Evolutionary conservation across 345 rosid species (phyloP).

Genomic region (Salix udensis): DNA sequence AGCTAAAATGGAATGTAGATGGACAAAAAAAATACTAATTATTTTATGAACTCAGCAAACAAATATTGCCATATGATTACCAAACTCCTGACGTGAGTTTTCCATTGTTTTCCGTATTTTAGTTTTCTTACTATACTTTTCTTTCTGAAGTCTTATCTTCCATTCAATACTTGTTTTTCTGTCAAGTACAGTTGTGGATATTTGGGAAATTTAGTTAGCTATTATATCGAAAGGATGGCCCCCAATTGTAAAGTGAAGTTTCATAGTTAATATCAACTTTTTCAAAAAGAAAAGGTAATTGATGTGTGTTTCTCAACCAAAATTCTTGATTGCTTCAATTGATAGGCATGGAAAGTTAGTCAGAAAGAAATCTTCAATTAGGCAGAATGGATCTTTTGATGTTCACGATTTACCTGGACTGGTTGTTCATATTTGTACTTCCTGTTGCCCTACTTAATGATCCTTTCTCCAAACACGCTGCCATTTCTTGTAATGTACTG

Average conservation of each 20-base stretch:
- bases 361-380: not conserved
- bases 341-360: not conserved
- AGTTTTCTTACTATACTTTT: not conserved
- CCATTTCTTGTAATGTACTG: slow-evolving; percentile 76
- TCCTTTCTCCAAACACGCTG: slow-evolving; percentile 87
- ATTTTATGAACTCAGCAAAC: not conserved
- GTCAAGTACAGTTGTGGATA: not conserved
- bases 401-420: slow-evolving; percentile 63
- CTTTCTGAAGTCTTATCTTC: not conserved
- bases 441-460: slow-evolving; percentile 89
- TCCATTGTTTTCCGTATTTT: not conserved
- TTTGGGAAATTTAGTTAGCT: not conserved
- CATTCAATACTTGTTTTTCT: not conserved
- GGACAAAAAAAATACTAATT: not conserved
- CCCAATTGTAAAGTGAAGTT: not conserved
- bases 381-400: not conserved
- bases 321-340: not conserved
- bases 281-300: not conserved
- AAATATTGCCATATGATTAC: slow-evolving; percentile 1
- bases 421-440: slow-evolving; percentile 96
- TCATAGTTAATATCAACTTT: not conserved
- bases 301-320: not conserved
- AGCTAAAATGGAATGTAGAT: not conserved
- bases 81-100: not conserved
- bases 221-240: not conserved